Base-by-base conservation (phyloP, 2,329 filamentous ascomycete genomes). In the Coniella lustricola region DNA sequence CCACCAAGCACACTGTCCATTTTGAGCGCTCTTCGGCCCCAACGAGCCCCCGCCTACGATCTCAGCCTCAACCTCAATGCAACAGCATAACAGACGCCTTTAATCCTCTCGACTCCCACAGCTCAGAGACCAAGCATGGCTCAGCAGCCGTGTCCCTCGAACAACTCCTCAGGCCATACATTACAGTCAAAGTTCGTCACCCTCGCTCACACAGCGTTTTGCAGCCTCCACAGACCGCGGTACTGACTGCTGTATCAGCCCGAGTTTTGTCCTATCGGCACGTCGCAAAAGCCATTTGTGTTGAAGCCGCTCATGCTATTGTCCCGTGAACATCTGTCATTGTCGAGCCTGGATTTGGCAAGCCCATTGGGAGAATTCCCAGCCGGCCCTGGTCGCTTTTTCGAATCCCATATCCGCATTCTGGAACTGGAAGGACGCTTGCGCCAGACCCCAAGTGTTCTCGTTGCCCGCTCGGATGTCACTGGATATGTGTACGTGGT, bases 371-470 rank as follows among this genome's bases (percentile, higher is more conserved):
- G 71, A 55, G 73, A 74, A 17, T 68, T 81, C 18, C 68, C 74
- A 13, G 68, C 68, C 20, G 75, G 49, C 18, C 42, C 52, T 9
- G 52, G 73, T 42, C 76, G 76, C 43, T 70, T 77, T 39, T 85
- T 80, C 60, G 78, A 82, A 56, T 78, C 79, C 7, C 71, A 75
- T 54, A 72, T 85, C 56, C 77, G 78, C 54, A 77, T 82, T 49
- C 67, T 86, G 51, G 82, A 85, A 53, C 72, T 81, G 35, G 79
- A 82, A 63, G 75, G 70, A 46, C 79, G 77, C n/a, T 71, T 79
- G 57, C 79, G 77, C 13, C 72, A 79, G 57, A 75, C 74, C 50
- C 73, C 69, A 17, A 75, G 74, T 50, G 67, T 87, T 14, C 71
- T 88, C 9, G 69, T 88, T 50, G 82, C 80, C 22, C 72, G 78